Evolutionary conservation across 2,329 filamentous ascomycete species (phyloP).

Genomic region (Colletotrichum simmondsii): DNA sequence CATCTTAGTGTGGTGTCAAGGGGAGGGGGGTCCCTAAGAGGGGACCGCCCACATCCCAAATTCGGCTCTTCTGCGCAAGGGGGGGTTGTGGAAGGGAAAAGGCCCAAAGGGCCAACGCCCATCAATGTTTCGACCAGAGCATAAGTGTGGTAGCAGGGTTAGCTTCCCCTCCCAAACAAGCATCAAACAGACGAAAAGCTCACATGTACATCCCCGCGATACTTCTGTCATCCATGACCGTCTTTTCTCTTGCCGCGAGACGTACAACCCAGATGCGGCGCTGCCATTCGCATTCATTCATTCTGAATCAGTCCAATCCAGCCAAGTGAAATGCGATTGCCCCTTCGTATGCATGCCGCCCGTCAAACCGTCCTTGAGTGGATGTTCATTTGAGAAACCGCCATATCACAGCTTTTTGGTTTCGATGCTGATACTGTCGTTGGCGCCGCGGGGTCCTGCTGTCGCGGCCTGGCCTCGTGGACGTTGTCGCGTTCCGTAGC

Average conservation of each 20-base stretch:
- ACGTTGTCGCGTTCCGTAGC: conserved; percentile 6
- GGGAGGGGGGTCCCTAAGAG: conserved; percentile 12
- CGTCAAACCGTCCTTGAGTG: background rate
- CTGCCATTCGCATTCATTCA: background rate
- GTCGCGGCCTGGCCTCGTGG: conserved; percentile 4
- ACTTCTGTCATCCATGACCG: background rate
- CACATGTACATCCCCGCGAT: conserved; percentile 7
- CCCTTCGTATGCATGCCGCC: background rate
- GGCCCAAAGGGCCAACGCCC: conserved; percentile 33
- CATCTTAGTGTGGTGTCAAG: conserved; percentile 17
- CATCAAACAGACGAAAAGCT: conserved; percentile 52
- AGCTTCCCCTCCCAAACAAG: conserved; percentile 51
- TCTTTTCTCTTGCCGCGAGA: background rate
- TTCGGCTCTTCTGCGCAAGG: conserved; percentile 27
- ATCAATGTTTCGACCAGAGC: conserved; percentile 50
- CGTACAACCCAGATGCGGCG: background rate
- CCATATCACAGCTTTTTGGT: background rate
- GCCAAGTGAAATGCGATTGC: background rate
- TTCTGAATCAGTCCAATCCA: background rate
- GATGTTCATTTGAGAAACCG: background rate
- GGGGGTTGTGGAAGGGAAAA: conserved; percentile 3
- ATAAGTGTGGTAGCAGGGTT: conserved; percentile 45
- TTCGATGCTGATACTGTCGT: background rate
- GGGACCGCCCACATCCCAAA: conserved; percentile 32
- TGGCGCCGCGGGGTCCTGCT: background rate